Base-by-base conservation (phyloP, 805 yeast species). In the Kodamaea restingae region DNA sequence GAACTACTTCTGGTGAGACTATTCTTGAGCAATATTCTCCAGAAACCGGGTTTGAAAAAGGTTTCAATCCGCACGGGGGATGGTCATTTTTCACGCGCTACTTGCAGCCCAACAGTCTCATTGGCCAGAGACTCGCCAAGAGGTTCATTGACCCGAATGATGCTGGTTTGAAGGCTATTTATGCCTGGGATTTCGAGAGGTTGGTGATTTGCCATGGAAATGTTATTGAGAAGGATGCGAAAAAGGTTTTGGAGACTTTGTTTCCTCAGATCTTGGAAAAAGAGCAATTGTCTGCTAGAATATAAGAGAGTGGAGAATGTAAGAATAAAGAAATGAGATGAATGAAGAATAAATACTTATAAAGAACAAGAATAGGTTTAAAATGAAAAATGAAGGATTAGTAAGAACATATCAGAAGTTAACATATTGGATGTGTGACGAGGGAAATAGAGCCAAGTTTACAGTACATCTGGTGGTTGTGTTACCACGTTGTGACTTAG, bases 191-290 rank as follows among this genome's bases (percentile, higher is more conserved):
- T 34, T 54, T 55, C 35, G 46, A 50, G 30, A 44, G 41, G 18
- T 36, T 57, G 18, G 60, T 58, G n/a, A 48, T 48, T 54, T 55
- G 56, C 33, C 61, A 56, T 29, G 87, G 87, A 8, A 73, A 73
- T 45, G 64, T 77, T 7, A 61, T 80, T 43, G 77, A 74, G 18
- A 49, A 54, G 22, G 52, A 55, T 32, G 67, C 63, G 1, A 60
- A 60, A 44, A 43, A 47, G 15, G 52, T 50, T 9, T 63, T 59
- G 47, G 47, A 50, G 28, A 33, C 38, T 25, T 41, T 41, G 10
- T 55, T 51, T 20, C 38, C 38, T 10, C 15, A 27, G n/a, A 25
- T 25, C 4, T 9, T 25, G 27, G 27, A 25, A 9, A 10, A 5
- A 8, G 22, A 20, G 7, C 22, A 8, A 6, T 20, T 20, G 8